Base-by-base conservation (phyloP, 441 rosid species). In the Adansonia rubrostipa region DNA sequence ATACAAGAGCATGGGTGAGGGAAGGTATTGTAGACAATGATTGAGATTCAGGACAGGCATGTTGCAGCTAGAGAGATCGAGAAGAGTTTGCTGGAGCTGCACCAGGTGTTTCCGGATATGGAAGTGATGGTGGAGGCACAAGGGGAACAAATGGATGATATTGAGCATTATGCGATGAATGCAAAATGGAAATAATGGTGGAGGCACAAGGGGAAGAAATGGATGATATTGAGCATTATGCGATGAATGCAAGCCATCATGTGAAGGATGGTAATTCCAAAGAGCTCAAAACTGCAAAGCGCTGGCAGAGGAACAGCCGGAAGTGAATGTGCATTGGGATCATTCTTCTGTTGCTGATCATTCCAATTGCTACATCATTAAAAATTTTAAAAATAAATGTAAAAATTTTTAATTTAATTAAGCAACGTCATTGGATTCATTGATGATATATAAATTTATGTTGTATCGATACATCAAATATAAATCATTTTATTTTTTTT, bases 101-200 rank as follows among this genome's bases (percentile, higher is more conserved):
- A 93, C 65, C 98, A 93, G 56, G 90, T 93, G 84, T 95, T 95
- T 79, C 11, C 92, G 17, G 99, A 93, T 77, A 95, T 92, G 99
- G 95, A 94, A 0, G 97, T 95, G 65, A 94, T 96, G 97, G 97
- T 96, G 57, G 98, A 94, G 82, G 73, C 94, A 0, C 99, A 94
- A 71, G 99, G 97, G 3, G 98, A 96, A 84, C 92, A 96, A 84
- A 86, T 96, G 90, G 97, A 96, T 79, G 97, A 96, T 77, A 96
- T 94, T 15, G 97, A 92, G 79, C 97, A 92, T 63, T 96, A 96
- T 73, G 97, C 92, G 36, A 33, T 33, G 4, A 33, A 33, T 33
- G 4, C 36, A 33, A 33, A 33, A 33, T 33, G 36, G 36, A 33
- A 33, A 0, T 33, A 4, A 33, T 3, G 36, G 64, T 95, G 68